Percentiles rank a stretch among this genome's conserved stretches.
phyloP scores from a whole-genome alignment of 192 early-diverging fungal genomes.

The Ambispora gerdemannii region DNA sequence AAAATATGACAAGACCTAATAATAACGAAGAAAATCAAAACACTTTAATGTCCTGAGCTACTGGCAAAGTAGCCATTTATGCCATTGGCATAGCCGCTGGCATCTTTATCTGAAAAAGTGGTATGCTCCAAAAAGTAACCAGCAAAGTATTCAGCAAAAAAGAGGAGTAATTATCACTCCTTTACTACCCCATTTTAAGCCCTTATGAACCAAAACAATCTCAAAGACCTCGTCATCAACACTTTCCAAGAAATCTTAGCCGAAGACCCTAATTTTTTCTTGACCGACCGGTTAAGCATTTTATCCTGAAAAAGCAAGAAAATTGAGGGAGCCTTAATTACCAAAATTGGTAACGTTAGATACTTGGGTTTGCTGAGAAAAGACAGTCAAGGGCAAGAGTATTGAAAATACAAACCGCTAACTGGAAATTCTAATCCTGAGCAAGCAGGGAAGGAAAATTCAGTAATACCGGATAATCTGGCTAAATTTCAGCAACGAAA shows the following conservation, averaged over 20 bases:
- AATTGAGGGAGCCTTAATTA: neutral
- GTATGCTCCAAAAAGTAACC: constrained; percentile 13
- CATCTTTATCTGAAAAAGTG: neutral
- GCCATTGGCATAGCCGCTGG: neutral
- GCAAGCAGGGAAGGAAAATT: neutral
- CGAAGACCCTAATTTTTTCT: neutral
- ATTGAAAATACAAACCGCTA: constrained; percentile 10
- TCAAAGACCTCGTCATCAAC: too few relatives aligned
- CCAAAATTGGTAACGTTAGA: neutral
- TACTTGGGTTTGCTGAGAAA: neutral
- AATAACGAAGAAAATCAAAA: neutral
- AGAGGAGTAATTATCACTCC: neutral
- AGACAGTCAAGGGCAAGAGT: neutral
- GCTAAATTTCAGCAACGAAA: neutral
- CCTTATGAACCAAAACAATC: too few relatives aligned
- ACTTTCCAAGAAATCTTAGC: too few relatives aligned
- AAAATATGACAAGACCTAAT: neutral
- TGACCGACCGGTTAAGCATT: neutral
- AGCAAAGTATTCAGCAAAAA: constrained; percentile 10
- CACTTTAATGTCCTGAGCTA: constrained; percentile 5
- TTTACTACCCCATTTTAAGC: too few relatives aligned
- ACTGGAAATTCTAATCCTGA: neutral
- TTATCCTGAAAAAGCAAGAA: neutral
- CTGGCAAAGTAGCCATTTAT: constrained; percentile 19
- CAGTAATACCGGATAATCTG: neutral